Evolutionary conservation across 2,329 filamentous ascomycete genomes (phyloP).

Genomic region (Lomentospora prolificans): DNA sequence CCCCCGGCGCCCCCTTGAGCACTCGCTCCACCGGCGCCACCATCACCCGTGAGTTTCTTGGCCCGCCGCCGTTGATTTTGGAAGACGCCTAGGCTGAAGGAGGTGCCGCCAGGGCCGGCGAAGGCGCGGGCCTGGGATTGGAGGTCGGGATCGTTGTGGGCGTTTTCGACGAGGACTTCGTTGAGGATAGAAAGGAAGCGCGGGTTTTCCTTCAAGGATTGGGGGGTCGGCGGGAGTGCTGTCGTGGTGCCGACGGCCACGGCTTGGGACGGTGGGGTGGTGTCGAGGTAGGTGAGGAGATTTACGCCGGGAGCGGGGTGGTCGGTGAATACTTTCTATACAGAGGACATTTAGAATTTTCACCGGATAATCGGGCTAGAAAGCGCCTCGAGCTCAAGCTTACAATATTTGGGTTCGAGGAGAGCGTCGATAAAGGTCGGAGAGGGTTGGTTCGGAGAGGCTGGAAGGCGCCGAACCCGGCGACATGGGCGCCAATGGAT

Average conservation of each 20-base stretch:
- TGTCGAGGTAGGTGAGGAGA: constrained; percentile 50
- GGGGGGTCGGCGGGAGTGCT: constrained; percentile 49
- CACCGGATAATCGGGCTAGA: no score
- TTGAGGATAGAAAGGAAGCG: constrained; percentile 50
- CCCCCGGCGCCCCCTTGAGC: constrained; percentile 53
- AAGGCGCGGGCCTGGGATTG: constrained; percentile 48
- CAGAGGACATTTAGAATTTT: no score
- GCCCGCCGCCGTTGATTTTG: constrained; percentile 9
- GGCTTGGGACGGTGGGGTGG: constrained; percentile 39
- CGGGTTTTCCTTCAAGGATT: constrained; percentile 49
- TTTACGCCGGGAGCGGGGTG: constrained; percentile 34
- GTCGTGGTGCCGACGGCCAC: constrained; percentile 52
- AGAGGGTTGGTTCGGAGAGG: neutral
- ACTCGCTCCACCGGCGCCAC: constrained; percentile 45
- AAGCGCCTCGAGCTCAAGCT: constrained; percentile 18
- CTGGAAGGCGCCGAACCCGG: neutral
- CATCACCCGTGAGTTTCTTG: constrained; percentile 7
- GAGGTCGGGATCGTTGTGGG: constrained; percentile 45
- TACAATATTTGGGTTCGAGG: constrained; percentile 45
- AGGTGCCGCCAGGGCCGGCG: constrained; percentile 45
- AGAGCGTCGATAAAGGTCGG: constrained; percentile 32
- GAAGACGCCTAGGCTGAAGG: constrained; percentile 38
- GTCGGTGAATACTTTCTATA: constrained; percentile 48
- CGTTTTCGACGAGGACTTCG: constrained; percentile 44
- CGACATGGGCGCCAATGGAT: neutral